Conservation (phyloP, 2,329 filamentous ascomycete species). For the Calonectria naviculata region DNA sequence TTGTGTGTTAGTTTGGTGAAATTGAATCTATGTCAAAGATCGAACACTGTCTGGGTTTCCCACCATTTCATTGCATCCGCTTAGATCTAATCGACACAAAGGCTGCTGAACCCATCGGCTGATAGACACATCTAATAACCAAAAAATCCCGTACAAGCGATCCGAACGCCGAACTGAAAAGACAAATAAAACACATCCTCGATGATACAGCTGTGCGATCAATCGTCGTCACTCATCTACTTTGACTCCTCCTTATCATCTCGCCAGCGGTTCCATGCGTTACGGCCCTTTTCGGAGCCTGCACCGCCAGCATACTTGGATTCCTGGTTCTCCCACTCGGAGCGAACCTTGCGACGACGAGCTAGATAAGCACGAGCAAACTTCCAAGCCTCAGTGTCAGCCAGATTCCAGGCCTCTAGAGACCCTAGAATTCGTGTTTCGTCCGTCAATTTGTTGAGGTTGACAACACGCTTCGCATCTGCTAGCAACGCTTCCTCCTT, state of each 20-base stretch:
- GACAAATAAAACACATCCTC: not conserved
- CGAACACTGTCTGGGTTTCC: not conserved
- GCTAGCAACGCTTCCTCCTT: slow-evolving; percentile 66
- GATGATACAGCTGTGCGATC: not conserved
- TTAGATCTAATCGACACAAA: not conserved
- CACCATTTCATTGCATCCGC: not conserved
- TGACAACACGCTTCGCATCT: slow-evolving; percentile 59
- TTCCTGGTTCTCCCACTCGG: slow-evolving; percentile 78
- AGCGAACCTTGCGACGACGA: slow-evolving; percentile 69
- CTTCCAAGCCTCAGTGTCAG: slow-evolving; percentile 82
- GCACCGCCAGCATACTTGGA: slow-evolving; percentile 71
- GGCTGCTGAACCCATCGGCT: not conserved
- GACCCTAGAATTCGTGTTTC: slow-evolving; percentile 62
- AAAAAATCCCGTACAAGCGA: not conserved
- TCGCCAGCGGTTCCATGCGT: slow-evolving; percentile 49
- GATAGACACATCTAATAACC: not conserved
- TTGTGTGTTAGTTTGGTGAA: slow-evolving; percentile 15
- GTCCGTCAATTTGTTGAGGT: slow-evolving; percentile 56
- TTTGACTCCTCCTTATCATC: slow-evolving; percentile 37
- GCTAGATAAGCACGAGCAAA: slow-evolving; percentile 78
- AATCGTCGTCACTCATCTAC: not conserved
- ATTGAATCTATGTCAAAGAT: slow-evolving; percentile 18
- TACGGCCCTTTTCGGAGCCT: slow-evolving; percentile 60
- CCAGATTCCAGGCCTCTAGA: slow-evolving; percentile 75
- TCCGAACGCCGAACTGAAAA: slow-evolving; percentile 8